Evolutionary conservation across 768 basidiomycete genomes (phyloP).

Genomic region (Mycena chlorophos): DNA sequence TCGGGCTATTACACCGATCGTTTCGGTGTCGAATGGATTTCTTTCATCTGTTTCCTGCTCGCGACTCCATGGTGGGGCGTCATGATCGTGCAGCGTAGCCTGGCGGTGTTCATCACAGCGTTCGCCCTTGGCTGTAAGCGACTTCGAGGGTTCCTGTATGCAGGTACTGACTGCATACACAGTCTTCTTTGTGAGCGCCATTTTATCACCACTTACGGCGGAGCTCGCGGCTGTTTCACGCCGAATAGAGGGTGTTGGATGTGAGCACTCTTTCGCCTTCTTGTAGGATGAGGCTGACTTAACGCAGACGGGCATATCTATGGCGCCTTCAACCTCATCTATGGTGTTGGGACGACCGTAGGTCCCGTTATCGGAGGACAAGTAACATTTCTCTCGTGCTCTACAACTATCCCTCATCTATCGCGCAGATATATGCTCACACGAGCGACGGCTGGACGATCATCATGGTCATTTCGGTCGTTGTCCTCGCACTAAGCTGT

Average conservation of each 20-base stretch:
- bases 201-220: constrained; percentile 61
- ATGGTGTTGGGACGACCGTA: constrained; percentile 46
- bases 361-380: constrained; percentile 53
- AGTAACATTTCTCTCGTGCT: constrained; percentile 30
- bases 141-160: background rate
- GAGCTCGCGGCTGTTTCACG: constrained; percentile 66
- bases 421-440: constrained; percentile 58
- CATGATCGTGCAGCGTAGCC: constrained; percentile 45
- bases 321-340: constrained; percentile 72
- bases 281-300: background rate
- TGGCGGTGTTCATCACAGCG: constrained; percentile 49
- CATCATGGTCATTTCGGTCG: constrained; percentile 50
- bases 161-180: constrained; percentile 1
- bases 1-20: constrained; percentile 61
- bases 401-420: constrained; percentile 2
- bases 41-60: constrained; percentile 46
- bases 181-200: constrained; percentile 65
- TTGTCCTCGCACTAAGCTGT: constrained; percentile 40
- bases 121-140: constrained; percentile 57
- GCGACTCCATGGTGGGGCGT: constrained; percentile 66
- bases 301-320: constrained; percentile 71
- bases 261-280: constrained; percentile 37
- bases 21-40: constrained; percentile 56
- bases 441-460: constrained; percentile 58
- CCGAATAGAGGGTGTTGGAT: constrained; percentile 63